These are phyloP conservation scores for Vigna mungo DNA, from an alignment of 306 rosid species.

Conservation along the genomic window DNA sequence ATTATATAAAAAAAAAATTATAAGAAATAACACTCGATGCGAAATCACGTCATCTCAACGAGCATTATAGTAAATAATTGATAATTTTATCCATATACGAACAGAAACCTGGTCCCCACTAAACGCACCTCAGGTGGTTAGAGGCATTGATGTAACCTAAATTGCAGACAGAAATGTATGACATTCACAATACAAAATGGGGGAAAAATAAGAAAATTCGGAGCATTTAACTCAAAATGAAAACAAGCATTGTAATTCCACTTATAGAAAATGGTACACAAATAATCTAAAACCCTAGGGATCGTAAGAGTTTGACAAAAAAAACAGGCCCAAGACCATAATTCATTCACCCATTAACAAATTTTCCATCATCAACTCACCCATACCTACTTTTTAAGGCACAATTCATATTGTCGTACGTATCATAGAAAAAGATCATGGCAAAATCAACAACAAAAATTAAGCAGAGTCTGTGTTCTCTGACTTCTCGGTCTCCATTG, in stretches of 20 bases:
- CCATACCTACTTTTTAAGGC: slow-evolving; percentile 13
- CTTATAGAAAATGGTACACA: slow-evolving; percentile 41
- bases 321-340: slow-evolving; percentile 42
- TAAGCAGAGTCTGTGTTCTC: slow-evolving; percentile 61
- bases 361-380: slow-evolving; percentile 40
- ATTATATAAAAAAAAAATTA: too few relatives aligned
- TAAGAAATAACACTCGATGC: too few relatives aligned
- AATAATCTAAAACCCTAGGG: slow-evolving; percentile 39
- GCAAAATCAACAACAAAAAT: slow-evolving; percentile 36
- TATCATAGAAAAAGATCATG: neutral
- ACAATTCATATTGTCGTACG: slow-evolving; percentile 34
- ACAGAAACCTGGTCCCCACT: too few relatives aligned
- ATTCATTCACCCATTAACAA: slow-evolving; percentile 36
- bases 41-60: too few relatives aligned
- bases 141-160: too few relatives aligned
- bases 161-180: neutral
- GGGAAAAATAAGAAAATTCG: neutral
- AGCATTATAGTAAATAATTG: too few relatives aligned
- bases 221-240: neutral
- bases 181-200: neutral
- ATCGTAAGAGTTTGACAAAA: neutral
- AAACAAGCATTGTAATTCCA: slow-evolving; percentile 31
- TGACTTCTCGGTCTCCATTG: slow-evolving; percentile 87
- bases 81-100: too few relatives aligned
- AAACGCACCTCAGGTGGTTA: too few relatives aligned